Percentiles rank a stretch among this genome's conserved stretches.
These are phyloP conservation scores for Camellia granthamiana DNA, from an alignment of 148 eudicot genomes.

Conservation along the genomic window DNA sequence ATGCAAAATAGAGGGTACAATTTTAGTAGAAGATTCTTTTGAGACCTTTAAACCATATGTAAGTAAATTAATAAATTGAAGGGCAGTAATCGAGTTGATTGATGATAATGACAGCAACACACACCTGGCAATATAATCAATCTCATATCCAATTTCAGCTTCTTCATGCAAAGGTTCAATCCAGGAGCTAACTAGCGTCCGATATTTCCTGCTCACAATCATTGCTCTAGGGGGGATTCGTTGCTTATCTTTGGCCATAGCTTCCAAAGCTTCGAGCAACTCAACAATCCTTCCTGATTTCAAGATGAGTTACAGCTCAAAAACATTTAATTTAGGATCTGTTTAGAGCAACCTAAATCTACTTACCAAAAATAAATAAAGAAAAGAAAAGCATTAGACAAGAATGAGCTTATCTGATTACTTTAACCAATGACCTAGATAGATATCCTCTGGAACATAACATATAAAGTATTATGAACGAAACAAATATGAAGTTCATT, in stretches of 20 bases:
- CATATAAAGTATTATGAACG: neutral
- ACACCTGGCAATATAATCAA: conserved; percentile 91
- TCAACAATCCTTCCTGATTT: conserved; percentile 84
- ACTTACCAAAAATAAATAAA: no score
- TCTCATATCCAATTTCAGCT: conserved; percentile 94
- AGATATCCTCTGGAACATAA: no score
- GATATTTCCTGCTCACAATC: conserved; percentile 87
- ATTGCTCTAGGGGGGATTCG: conserved; percentile 91
- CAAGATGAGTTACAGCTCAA: conserved; percentile 15
- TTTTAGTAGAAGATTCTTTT: neutral
- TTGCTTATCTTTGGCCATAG: conserved; percentile 82
- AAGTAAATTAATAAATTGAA: neutral
- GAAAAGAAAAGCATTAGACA: neutral
- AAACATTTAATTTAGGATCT: neutral
- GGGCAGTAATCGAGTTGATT: neutral
- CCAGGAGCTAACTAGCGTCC: conserved; percentile 96
- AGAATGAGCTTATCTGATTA: neutral
- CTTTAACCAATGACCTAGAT: neutral
- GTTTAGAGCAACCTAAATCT: neutral
- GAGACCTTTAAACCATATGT: neutral
- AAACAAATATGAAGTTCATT: neutral
- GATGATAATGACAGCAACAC: conserved; percentile 1
- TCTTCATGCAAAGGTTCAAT: conserved; percentile 98
- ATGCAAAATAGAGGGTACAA: neutral
- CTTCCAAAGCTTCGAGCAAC: conserved; percentile 85